Percentiles rank a stretch among this genome's conserved stretches.
phyloP scores from a whole-genome alignment of 2,329 filamentous ascomycete species.

The Trichophyton rubrum region DNA sequence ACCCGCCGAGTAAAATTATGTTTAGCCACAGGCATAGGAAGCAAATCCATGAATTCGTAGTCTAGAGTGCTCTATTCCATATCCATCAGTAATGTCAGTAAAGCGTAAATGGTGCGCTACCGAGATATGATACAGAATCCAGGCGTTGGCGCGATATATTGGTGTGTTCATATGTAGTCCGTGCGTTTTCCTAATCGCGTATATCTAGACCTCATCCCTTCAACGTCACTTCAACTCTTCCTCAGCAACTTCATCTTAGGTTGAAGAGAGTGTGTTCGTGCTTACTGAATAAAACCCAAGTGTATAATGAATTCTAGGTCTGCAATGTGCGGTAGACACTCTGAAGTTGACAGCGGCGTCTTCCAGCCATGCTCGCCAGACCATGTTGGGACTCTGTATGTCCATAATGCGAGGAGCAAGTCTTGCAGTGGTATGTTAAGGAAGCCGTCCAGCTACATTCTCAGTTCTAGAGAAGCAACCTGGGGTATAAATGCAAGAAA shows the following conservation, averaged over 20 bases:
- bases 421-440: neutral
- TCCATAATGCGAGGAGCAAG: constrained; percentile 2
- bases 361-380: neutral
- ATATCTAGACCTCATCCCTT: neutral
- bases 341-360: neutral
- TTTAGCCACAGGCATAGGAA: too few species aligned
- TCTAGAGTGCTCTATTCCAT: too few species aligned
- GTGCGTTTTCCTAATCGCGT: neutral
- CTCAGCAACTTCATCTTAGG: neutral
- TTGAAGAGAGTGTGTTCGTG: too few species aligned
- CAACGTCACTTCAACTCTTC: neutral
- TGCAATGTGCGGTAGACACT: neutral
- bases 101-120: too few species aligned
- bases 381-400: constrained; percentile 11
- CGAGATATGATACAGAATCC: too few species aligned
- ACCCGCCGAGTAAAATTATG: too few species aligned
- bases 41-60: too few species aligned
- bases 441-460: neutral
- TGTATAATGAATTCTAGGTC: neutral
- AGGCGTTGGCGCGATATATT: neutral
- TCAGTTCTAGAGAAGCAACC: neutral
- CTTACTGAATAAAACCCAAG: neutral
- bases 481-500: neutral
- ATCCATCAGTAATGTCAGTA: too few species aligned
- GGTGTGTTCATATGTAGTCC: neutral